phyloP scores from a whole-genome alignment of 176 grass and related monocot species.

The Oryza nivara region DNA sequence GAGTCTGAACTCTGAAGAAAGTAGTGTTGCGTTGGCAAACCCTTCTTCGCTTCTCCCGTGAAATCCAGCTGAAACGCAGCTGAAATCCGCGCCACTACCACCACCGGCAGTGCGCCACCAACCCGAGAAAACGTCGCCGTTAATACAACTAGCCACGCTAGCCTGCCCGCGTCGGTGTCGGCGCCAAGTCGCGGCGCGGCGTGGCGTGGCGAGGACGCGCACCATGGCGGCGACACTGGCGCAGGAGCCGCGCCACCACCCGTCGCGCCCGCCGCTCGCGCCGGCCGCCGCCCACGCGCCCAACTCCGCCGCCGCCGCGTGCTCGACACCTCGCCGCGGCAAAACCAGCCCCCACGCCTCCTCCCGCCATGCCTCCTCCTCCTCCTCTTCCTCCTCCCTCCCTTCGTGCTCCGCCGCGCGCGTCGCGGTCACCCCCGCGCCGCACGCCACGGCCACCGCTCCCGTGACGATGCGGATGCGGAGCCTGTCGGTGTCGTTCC shows the following conservation, averaged over 20 bases:
- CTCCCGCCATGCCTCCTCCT: conserved; percentile 37
- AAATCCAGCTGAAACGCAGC: too few species aligned
- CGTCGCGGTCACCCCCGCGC: background rate
- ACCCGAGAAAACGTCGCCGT: too few species aligned
- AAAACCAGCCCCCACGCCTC: conserved; percentile 23
- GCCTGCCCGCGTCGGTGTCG: too few species aligned
- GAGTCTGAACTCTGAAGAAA: too few species aligned
- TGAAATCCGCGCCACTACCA: too few species aligned
- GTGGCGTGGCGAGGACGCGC: background rate
- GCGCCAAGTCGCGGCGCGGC: too few species aligned
- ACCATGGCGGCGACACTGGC: background rate
- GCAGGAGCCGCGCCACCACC: background rate
- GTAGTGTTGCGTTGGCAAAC: too few species aligned
- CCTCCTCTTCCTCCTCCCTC: conserved; percentile 20
- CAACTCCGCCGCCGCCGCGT: conserved; percentile 38
- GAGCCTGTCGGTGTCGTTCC: conserved; percentile 85
- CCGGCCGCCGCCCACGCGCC: conserved; percentile 40
- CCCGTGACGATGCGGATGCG: conserved; percentile 50
- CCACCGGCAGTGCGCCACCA: too few species aligned
- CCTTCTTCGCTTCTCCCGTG: too few species aligned
- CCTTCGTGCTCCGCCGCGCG: background rate
- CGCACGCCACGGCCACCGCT: background rate
- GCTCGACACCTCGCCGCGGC: background rate
- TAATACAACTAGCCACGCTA: too few species aligned
- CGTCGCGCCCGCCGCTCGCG: conserved; percentile 17